Evolutionary conservation across 2,329 filamentous ascomycete genomes (phyloP).

Genomic region (Fusarium camptoceras): DNA sequence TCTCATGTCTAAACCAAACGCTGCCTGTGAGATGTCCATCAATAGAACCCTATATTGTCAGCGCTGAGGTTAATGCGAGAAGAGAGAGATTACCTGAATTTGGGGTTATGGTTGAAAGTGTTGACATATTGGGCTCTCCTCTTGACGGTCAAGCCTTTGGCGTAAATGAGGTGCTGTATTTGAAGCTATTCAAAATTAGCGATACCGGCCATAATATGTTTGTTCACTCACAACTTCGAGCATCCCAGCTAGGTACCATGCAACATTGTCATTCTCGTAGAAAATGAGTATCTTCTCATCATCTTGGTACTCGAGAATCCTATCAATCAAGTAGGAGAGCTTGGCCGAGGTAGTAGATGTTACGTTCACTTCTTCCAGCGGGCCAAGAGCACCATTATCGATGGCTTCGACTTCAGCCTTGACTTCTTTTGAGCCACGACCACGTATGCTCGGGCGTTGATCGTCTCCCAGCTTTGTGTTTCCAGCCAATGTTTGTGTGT

Average conservation of each 20-base stretch:
- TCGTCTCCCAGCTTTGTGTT: constrained; percentile 59
- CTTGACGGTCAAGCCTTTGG: constrained; percentile 69
- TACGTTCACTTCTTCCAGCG: constrained; percentile 70
- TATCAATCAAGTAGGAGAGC: constrained; percentile 84
- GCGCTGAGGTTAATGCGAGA: neutral
- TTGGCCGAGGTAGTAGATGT: constrained; percentile 89
- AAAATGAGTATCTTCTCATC: constrained; percentile 91
- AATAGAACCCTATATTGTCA: constrained; percentile 72
- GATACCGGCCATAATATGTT: neutral
- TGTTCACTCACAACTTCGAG: constrained; percentile 72
- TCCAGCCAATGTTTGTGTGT: constrained; percentile 52
- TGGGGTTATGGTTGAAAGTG: constrained; percentile 77
- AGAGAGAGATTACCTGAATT: constrained; percentile 62
- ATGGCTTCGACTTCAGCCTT: constrained; percentile 40
- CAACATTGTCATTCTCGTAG: constrained; percentile 88
- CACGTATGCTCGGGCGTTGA: constrained; percentile 50
- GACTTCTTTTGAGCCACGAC: constrained; percentile 45
- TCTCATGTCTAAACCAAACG: constrained; percentile 87
- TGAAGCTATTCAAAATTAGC: constrained; percentile 57
- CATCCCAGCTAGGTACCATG: constrained; percentile 85
- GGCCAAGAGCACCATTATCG: constrained; percentile 49
- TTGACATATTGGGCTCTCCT: constrained; percentile 80
- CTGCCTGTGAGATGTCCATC: constrained; percentile 92
- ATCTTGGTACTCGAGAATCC: constrained; percentile 73
- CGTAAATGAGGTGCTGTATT: constrained; percentile 74